A percentile compares a stretch with the other conserved stretches of the same genome.
Conservation (phyloP, 1,284 basidiomycete species). For the Leccinum griseonigrum region DNA sequence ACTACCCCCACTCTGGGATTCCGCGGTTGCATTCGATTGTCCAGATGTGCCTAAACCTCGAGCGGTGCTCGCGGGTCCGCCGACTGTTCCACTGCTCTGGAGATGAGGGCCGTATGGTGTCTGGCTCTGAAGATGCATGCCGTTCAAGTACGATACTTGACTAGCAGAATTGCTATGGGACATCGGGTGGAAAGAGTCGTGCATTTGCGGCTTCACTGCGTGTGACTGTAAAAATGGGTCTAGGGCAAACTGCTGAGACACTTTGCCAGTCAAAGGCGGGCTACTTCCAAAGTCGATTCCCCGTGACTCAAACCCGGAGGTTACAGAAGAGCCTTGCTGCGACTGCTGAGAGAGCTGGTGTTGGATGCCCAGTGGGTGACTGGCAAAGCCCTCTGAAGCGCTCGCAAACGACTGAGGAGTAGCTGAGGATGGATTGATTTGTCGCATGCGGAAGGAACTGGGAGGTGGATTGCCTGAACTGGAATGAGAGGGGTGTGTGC, state of each 20-base stretch:
- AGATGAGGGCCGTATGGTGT: conserved; percentile 72
- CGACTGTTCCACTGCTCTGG: conserved; percentile 37
- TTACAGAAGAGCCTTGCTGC: conserved; percentile 26
- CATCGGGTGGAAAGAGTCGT: conserved; percentile 33
- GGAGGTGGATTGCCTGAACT: conserved; percentile 28
- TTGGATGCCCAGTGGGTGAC: conserved; percentile 31
- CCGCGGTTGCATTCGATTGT: conserved; percentile 21
- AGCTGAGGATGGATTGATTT: conserved; percentile 19
- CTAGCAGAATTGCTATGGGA: conserved; percentile 28
- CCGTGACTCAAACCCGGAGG: conserved; percentile 30
- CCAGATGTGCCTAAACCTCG: conserved; percentile 26
- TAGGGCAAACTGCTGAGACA: conserved; percentile 32
- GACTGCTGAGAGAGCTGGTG: conserved; percentile 39
- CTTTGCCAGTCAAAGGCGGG: conserved; percentile 26
- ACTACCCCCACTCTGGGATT: conserved; percentile 23
- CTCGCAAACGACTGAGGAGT: conserved; percentile 26
- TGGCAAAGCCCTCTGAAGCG: conserved; percentile 23
- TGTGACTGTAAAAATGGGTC: conserved; percentile 35
- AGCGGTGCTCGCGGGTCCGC: conserved; percentile 21
- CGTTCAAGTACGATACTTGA: conserved; percentile 38
- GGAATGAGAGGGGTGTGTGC: conserved; percentile 22
- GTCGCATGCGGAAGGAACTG: conserved; percentile 34
- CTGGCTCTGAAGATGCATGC: conserved; percentile 58
- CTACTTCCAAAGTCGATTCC: conserved; percentile 33
- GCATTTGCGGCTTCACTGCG: conserved; percentile 31